Evolutionary conservation across 1,284 basidiomycete species (phyloP), one percentile per base, ranked within the genome.

Genomic region (Trichosporon coremiiforme): DNA sequence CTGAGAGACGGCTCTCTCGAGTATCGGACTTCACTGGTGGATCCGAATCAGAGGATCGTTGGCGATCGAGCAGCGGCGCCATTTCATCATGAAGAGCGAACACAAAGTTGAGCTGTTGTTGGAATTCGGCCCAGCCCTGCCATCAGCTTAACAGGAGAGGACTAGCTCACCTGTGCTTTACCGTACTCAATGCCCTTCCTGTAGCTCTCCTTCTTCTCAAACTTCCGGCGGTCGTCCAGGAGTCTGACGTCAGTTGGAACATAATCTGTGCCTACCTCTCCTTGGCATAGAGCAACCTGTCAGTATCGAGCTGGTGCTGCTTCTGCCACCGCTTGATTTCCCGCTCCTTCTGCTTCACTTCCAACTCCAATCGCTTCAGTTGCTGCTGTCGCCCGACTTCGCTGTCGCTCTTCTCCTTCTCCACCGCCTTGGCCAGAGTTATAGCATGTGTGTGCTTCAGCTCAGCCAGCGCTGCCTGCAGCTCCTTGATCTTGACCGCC

Each of bases 61-160:
- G 47, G 20, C 6, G 47, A 53, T 0, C 20, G 2, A 60, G 57
- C 29, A 60, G 15, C 10, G 57, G 57, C 10, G 57, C 57, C 29
- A 33, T 2, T 8, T 35, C 57, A 4, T 25, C 57, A 17, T 60
- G 57, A 9, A 60, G 29, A 15, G 57, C 22, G 57, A 60, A 60
- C 8, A 60, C 29, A 2, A 9, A 2, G 29, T 60, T 60, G 31
- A 60, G 57, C 12, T 60, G 13, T 9, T 60, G 57, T 15, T 60
- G 57, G n/a, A 60, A 60, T 15, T 60, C 57, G 13, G 29, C 31
- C 57, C 57, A 60, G 29, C 57, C 57, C 57, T 60, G 31, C 17
- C 4, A 9, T 33, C 3, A 31, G 57, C 57, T n/a, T 2, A n/a
- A n/a, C n/a, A n/a, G n/a, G n/a, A n/a, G n/a, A n/a, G n/a, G n/a